These are phyloP conservation scores for Pseudogymnoascus sp. DNA, from an alignment of 2,329 filamentous ascomycete genomes.

Conservation along the genomic window DNA sequence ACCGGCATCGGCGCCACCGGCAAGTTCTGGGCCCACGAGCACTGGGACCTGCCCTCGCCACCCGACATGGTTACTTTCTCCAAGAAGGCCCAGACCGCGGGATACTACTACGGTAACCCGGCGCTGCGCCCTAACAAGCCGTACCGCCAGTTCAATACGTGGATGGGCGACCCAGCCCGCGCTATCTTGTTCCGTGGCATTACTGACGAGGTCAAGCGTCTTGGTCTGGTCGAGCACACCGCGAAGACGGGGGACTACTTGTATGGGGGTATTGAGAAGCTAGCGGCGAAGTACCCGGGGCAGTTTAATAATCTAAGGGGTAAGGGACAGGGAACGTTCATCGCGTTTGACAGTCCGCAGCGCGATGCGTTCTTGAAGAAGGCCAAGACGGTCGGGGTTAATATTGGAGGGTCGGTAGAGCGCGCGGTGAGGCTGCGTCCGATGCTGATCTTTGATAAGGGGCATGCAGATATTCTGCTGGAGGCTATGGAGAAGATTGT, in stretches of 20 bases:
- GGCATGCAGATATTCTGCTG: slow-evolving; percentile 79
- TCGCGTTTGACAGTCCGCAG: slow-evolving; percentile 68
- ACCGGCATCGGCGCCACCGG: slow-evolving; percentile 79
- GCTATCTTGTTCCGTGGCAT: slow-evolving; percentile 72
- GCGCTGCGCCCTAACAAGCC: slow-evolving; percentile 70
- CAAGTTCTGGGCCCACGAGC: slow-evolving; percentile 81
- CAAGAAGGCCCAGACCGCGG: slow-evolving; percentile 80
- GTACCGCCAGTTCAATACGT: slow-evolving; percentile 82
- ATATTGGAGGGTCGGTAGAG: slow-evolving; percentile 68
- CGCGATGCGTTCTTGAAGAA: slow-evolving; percentile 61
- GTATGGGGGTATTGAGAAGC: slow-evolving; percentile 53
- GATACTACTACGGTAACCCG: slow-evolving; percentile 74
- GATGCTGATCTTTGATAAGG: slow-evolving; percentile 81
- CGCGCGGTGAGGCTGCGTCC: slow-evolving; percentile 64
- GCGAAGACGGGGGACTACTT: slow-evolving; percentile 54
- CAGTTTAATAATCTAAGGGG: slow-evolving; percentile 68
- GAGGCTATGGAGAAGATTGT: slow-evolving; percentile 59
- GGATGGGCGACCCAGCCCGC: slow-evolving; percentile 76
- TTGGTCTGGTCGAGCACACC: slow-evolving; percentile 62
- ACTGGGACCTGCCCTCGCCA: slow-evolving; percentile 65
- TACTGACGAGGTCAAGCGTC: slow-evolving; percentile 62
- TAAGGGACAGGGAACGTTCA: slow-evolving; percentile 69
- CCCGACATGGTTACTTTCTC: slow-evolving; percentile 82
- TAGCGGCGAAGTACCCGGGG: slow-evolving; percentile 58
- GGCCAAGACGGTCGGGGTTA: slow-evolving; percentile 65